Conservation (phyloP, 495 filamentous ascomycete species). For the Xylaria castorea region DNA sequence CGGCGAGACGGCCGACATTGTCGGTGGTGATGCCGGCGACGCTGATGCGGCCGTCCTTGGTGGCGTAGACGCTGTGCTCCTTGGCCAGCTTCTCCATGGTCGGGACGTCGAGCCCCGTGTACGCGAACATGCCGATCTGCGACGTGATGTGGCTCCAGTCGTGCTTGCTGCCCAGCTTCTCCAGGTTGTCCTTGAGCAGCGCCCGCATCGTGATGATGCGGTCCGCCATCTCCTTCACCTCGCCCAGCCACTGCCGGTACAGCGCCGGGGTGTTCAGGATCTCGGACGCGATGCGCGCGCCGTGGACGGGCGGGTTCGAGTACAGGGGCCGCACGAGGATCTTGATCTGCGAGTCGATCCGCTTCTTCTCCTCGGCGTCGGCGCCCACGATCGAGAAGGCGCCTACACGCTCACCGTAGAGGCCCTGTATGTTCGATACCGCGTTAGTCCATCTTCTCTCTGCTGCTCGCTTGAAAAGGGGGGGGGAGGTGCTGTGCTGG, state of each 20-base stretch:
- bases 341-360: conserved; percentile 96
- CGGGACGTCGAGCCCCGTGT: conserved; percentile 90
- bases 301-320: conserved; percentile 97
- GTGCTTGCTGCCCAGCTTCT: conserved; percentile 91
- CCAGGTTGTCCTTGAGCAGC: conserved; percentile 88
- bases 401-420: conserved; percentile 98
- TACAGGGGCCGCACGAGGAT: conserved; percentile 96
- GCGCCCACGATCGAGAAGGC: conserved; percentile 92
- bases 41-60: conserved; percentile 96
- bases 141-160: conserved; percentile 98
- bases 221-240: conserved; percentile 99
- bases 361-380: conserved; percentile 88
- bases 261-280: conserved; percentile 88
- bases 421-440: conserved; percentile 61
- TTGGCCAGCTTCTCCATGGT: conserved; percentile 93
- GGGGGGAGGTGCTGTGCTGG: neutral
- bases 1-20: conserved; percentile 92
- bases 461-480: neutral
- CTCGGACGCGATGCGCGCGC: conserved; percentile 89
- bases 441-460: neutral
- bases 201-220: conserved; percentile 98
- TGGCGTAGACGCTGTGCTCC: conserved; percentile 98
- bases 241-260: conserved; percentile 91
- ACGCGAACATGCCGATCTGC: conserved; percentile 99
- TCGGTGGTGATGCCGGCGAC: conserved; percentile 93